These are phyloP conservation scores for Fusarium concolor DNA, from an alignment of 2,329 filamentous ascomycete species.

Conservation along the genomic window DNA sequence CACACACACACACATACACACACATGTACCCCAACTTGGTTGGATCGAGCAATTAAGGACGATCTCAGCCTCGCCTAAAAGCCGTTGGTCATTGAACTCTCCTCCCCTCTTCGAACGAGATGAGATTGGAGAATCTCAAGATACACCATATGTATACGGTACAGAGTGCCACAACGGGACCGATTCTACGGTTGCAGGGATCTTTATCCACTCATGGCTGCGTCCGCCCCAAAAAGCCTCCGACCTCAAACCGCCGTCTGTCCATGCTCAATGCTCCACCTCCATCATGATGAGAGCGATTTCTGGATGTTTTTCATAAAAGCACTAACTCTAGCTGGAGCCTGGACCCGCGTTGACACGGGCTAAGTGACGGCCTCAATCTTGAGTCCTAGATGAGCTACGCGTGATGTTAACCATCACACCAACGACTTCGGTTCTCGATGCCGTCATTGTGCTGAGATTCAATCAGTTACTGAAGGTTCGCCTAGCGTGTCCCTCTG, in stretches of 20 bases:
- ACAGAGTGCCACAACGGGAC: slow-evolving; percentile 38
- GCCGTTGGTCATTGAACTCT: slow-evolving; percentile 17
- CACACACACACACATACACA: no score
- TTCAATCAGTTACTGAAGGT: not conserved
- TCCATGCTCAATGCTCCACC: slow-evolving; percentile 39
- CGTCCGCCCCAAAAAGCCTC: slow-evolving; percentile 46
- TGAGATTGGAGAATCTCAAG: slow-evolving; percentile 9
- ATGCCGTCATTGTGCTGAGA: slow-evolving; percentile 38
- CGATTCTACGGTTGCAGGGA: slow-evolving; percentile 27
- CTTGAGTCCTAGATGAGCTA: slow-evolving; percentile 41
- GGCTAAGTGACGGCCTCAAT: slow-evolving; percentile 45
- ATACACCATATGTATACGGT: slow-evolving; percentile 31
- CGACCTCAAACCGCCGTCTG: slow-evolving; percentile 47
- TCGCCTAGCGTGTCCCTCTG: not conserved
- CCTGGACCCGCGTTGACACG: slow-evolving; percentile 40
- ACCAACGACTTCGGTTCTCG: slow-evolving; percentile 6
- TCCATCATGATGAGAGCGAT: slow-evolving; percentile 34
- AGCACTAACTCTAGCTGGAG: slow-evolving; percentile 23
- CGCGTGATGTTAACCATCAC: slow-evolving; percentile 36
- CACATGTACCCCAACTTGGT: slow-evolving; percentile 28
- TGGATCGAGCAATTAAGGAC: slow-evolving; percentile 27
- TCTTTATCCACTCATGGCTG: slow-evolving; percentile 41
- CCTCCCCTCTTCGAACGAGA: slow-evolving; percentile 6
- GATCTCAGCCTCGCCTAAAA: slow-evolving; percentile 45
- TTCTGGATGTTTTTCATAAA: slow-evolving; percentile 29